Base-by-base conservation (phyloP, 345 rosid species). In the Noccaea caerulescens region DNA sequence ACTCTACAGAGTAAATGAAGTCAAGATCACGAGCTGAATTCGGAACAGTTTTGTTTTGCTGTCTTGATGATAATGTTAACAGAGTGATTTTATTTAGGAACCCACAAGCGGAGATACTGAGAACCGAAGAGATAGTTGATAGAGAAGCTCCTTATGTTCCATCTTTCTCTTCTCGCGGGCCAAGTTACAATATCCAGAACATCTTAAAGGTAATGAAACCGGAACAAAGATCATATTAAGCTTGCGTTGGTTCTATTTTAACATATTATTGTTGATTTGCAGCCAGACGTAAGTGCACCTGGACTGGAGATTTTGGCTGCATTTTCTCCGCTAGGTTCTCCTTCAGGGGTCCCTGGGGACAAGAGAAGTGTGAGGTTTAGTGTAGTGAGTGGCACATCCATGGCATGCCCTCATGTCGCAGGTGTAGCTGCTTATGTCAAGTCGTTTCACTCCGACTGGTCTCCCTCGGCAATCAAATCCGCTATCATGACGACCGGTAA, bases 391-490 rank as follows among this genome's bases (percentile, higher is more conserved):
- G 85, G 84, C 12, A 84, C 85, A 9, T 84, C 83, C 12, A 76
- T 84, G 85, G 37, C 82, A 33, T 83, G 84, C 54, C 84, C 86
- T 10, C 86, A 83, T 73, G 81, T 45, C 20, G 76, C 79, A 39
- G 77, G 82, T 66, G 77, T 58, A 13, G 80, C 79, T 10, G 84
- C 79, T 12, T 79, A 79, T 34, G 75, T 82, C 33, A 82, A 82
- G 55, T 45, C 78, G 4, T 58, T 77, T n/a, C 85, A 78, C 46
- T 78, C 85, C 0, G 58, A 76, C 23, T 84, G 84, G 88, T 80
- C 85, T 46, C 77, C 80, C 58, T 74, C 80, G 1, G 76, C 77
- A 51, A 82, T 82, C 51, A 77, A 77, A 54, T 82, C 82, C 0
- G 72, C 85, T 49, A 63, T 82, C 20, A 82, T 80, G 83, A 82